These are phyloP conservation scores for Craterostigma plantagineum DNA, from an alignment of 257 asterid species.

Conservation along the genomic window DNA sequence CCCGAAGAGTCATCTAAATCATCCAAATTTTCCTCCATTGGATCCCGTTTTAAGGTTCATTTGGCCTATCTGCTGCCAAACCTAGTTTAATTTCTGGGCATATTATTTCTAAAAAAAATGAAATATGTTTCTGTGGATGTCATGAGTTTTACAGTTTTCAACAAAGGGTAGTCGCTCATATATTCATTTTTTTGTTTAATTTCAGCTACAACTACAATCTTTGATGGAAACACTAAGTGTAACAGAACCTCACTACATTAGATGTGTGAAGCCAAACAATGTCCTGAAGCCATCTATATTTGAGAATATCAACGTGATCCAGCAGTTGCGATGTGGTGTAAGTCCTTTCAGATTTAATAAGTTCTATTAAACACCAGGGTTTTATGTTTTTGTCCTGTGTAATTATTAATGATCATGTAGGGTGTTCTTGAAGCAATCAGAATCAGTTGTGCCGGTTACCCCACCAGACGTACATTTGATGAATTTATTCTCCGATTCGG, in stretches of 20 bases:
- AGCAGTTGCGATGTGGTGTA: constrained; percentile 98
- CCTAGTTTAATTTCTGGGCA: background rate
- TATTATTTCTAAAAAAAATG: background rate
- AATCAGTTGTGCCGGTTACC: constrained; percentile 99
- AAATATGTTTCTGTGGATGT: background rate
- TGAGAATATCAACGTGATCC: constrained; percentile 80
- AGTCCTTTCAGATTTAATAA: constrained; percentile 23
- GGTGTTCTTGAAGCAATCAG: constrained; percentile 99
- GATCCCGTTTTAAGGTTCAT: constrained; percentile 89
- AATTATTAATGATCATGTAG: constrained; percentile 16
- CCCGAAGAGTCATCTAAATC: constrained; percentile 91
- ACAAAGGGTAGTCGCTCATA: too few species aligned
- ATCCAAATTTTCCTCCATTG: constrained; percentile 95
- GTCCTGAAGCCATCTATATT: constrained; percentile 85
- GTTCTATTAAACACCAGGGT: constrained; percentile 9
- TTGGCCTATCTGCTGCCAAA: constrained; percentile 4
- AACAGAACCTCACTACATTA: constrained; percentile 97
- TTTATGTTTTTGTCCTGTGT: constrained; percentile 5
- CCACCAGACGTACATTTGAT: constrained; percentile 89
- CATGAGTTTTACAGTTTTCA: too few species aligned
- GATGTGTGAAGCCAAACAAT: constrained; percentile 96
- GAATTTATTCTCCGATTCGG: constrained; percentile 98
- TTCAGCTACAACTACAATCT: constrained; percentile 92
- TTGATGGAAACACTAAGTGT: constrained; percentile 88
- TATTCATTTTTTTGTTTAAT: too few species aligned